A percentile compares a stretch with the other conserved stretches of the same genome.
Conservation (phyloP, 495 filamentous ascomycete species). For the Aspergillus kassunensis region DNA sequence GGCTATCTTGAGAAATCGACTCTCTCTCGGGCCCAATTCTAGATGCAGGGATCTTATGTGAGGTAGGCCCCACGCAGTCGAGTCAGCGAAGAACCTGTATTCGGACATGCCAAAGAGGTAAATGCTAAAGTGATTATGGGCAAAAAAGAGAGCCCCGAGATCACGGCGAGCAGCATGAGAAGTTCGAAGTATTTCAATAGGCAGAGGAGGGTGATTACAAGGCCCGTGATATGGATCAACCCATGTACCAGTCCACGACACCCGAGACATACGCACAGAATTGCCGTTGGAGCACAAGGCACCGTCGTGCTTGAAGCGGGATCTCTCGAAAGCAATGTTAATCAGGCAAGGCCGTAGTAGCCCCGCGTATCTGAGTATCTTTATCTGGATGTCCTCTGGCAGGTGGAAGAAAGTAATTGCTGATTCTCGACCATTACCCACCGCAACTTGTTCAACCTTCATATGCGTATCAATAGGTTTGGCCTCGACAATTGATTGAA, state of each 20-base stretch:
- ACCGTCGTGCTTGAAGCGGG: background rate
- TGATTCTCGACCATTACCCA: background rate
- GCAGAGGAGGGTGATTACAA: conserved; percentile 21
- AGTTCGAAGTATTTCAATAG: conserved; percentile 15
- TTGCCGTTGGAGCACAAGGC: background rate
- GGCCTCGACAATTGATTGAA: background rate
- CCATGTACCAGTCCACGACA: background rate
- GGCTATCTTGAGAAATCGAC: conserved; percentile 14
- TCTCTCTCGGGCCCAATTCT: conserved; percentile 18
- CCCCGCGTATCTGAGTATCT: conserved; percentile 25
- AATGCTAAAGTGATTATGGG: conserved; percentile 15
- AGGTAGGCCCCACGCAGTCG: conserved; percentile 10
- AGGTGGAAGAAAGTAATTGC: conserved; percentile 19
- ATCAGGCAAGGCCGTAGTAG: conserved; percentile 21
- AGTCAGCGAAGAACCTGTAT: conserved; percentile 13
- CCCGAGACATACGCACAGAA: conserved; percentile 1
- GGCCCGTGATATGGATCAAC: background rate
- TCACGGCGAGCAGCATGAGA: conserved; percentile 14
- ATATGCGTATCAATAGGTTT: background rate
- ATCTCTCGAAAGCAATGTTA: conserved; percentile 13
- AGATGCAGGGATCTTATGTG: conserved; percentile 20
- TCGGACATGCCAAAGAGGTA: conserved; percentile 13
- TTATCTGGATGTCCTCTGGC: conserved; percentile 15
- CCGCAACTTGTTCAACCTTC: background rate
- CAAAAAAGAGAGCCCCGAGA: conserved; percentile 14